Evolutionary conservation across 768 basidiomycete genomes (phyloP), one percentile per base, ranked within the genome.

Genomic region (Pleurotus platypus): DNA sequence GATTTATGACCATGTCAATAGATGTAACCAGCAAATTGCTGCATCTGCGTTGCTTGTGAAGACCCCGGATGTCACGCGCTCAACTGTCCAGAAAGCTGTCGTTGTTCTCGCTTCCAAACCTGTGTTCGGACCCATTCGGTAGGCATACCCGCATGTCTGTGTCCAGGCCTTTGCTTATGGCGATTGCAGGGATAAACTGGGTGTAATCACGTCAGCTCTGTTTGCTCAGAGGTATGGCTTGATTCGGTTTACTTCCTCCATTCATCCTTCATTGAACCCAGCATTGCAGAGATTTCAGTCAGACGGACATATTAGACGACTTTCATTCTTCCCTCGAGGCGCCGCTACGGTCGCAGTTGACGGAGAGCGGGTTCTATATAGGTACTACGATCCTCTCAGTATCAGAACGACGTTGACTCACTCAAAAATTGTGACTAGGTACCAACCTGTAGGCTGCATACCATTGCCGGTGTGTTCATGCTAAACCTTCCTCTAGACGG

Each of bases 51-150:
- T 99, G 26, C 75, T 93, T 3, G 87, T 90, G 47, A 89, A 87
- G 66, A 81, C 84, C 39, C 76, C 82, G 2, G 95, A 97, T 61
- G 92, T 98, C 15, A 98, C 97, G 4, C 86, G 97, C 13, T 93
- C 90, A 4, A 98, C 89, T 7, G 97, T 99, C 0, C 97, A 99
- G 70, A 99, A 98, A 68, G 95, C 97, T 0, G 92, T 99, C 2
- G 93, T 98, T 0, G 91, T 99, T 2, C 77, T 99, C 37, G 94
- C 93, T 3, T 84, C 88, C 11, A 90, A 91, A 66, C 93, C 94
- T 0, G 83, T 95, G 2, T 96, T 96, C 65, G 97, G 97, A 11
- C 93, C 94, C 8, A 92, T 98, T 71, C 84, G 95, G 89, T 90
- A 16, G 24, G 43, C 15, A 66, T 11, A 60, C 16, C 2, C 16